Evolutionary conservation across 371 early-diverging fungal genomes (phyloP).

Genomic region (Saksenaea oblongispora): DNA sequence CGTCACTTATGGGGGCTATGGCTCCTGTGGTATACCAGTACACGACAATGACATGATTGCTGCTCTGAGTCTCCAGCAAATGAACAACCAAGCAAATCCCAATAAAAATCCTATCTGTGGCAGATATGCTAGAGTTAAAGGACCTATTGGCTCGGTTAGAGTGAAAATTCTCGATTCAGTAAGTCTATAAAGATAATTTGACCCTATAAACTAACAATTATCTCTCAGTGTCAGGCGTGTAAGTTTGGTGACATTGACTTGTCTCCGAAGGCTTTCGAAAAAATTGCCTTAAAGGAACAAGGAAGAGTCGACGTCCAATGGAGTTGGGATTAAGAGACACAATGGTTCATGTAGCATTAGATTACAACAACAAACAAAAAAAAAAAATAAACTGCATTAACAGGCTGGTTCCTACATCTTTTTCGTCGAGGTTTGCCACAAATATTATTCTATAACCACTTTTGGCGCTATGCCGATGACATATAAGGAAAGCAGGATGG

Average conservation of each 20-base stretch:
- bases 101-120: conserved; percentile 13
- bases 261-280: conserved; percentile 43
- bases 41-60: conserved; percentile 14
- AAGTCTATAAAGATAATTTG: too few relatives aligned
- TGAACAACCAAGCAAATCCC: conserved; percentile 20
- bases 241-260: conserved; percentile 22
- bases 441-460: too few relatives aligned
- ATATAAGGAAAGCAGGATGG: too few relatives aligned
- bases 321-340: conserved; percentile 3
- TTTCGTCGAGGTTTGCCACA: too few relatives aligned
- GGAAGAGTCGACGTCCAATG: conserved; percentile 48
- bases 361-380: too few relatives aligned
- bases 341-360: too few relatives aligned
- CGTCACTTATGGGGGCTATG: conserved; percentile 11
- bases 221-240: not conserved
- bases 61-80: conserved; percentile 20
- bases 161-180: not conserved
- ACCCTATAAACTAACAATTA: too few relatives aligned
- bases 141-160: not conserved
- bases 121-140: not conserved
- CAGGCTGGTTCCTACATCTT: too few relatives aligned
- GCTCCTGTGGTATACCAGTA: conserved; percentile 19
- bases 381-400: too few relatives aligned
- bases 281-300: conserved; percentile 27
- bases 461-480: too few relatives aligned